Evolutionary conservation across 345 rosid genomes (phyloP).

Genomic region (Salix caprea): DNA sequence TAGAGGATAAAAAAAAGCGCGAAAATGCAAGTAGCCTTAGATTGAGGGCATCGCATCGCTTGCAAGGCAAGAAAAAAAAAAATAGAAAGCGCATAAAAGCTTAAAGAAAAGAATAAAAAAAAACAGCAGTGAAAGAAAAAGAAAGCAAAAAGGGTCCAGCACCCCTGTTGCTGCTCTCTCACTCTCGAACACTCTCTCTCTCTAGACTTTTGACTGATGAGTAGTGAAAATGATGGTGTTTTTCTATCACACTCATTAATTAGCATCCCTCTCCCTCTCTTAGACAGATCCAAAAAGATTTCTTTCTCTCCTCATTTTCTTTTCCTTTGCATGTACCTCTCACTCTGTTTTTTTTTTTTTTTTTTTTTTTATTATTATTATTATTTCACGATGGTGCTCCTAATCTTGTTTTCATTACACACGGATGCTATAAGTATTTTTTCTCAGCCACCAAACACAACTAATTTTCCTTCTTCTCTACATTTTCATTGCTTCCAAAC

Average conservation of each 20-base stretch:
- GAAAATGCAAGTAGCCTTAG: constrained; percentile 21
- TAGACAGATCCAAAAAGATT: not conserved
- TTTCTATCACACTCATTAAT: not conserved
- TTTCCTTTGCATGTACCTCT: constrained; percentile 6
- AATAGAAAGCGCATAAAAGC: not conserved
- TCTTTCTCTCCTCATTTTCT: not conserved
- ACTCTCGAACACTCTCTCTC: not conserved
- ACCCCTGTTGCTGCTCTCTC: not conserved
- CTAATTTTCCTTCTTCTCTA: not conserved
- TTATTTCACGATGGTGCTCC: not conserved
- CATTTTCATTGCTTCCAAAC: not conserved
- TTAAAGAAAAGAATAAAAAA: not conserved
- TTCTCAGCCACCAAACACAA: not conserved
- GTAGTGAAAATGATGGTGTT: constrained; percentile 10
- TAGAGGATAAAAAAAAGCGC: not conserved
- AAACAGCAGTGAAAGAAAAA: not conserved
- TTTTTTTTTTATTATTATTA: not conserved
- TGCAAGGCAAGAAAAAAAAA: constrained; percentile 38
- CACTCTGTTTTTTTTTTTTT: not conserved
- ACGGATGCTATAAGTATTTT: not conserved
- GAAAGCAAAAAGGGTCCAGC: not conserved
- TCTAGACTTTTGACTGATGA: not conserved
- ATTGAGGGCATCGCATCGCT: constrained; percentile 53
- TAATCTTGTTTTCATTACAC: not conserved
- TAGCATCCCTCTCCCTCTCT: not conserved